These are phyloP conservation scores for Fabrea salina DNA, from an alignment of 169 alveolate genomes.

Conservation along the genomic window DNA sequence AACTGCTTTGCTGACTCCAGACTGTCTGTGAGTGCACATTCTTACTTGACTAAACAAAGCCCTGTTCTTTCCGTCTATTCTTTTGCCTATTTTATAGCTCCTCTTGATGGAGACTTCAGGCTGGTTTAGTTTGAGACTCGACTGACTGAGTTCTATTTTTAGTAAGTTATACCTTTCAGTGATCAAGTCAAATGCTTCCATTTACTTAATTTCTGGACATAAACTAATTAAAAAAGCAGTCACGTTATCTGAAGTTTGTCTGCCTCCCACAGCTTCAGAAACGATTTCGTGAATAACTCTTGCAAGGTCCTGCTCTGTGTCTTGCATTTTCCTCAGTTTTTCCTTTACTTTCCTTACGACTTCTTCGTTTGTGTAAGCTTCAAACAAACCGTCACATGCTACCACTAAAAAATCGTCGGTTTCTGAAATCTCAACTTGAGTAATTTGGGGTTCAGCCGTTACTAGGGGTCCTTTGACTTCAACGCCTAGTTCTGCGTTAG, in stretches of 20 bases:
- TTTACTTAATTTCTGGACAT: not conserved
- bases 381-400: slow-evolving; percentile 83
- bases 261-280: not conserved
- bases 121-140: not conserved
- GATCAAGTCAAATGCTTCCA: too few species aligned
- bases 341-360: slow-evolving; percentile 59
- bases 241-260: not conserved
- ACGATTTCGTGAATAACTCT: not conserved
- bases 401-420: slow-evolving; percentile 74
- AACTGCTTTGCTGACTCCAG: not conserved
- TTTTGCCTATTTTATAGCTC: slow-evolving; percentile 13
- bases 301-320: slow-evolving; percentile 42
- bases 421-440: slow-evolving; percentile 38
- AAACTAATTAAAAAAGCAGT: not conserved
- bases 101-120: not conserved
- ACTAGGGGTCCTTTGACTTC: not conserved
- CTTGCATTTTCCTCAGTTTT: slow-evolving; percentile 36
- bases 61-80: slow-evolving; percentile 10
- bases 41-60: slow-evolving; percentile 1
- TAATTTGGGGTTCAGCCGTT: slow-evolving; percentile 31
- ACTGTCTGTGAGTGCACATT: not conserved
- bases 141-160: not conserved
- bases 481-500: not conserved
- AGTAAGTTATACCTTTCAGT: too few species aligned
- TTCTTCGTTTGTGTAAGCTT: slow-evolving; percentile 70